These are phyloP conservation scores for Murraya paniculata DNA, from an alignment of 345 rosid genomes.

Conservation along the genomic window DNA sequence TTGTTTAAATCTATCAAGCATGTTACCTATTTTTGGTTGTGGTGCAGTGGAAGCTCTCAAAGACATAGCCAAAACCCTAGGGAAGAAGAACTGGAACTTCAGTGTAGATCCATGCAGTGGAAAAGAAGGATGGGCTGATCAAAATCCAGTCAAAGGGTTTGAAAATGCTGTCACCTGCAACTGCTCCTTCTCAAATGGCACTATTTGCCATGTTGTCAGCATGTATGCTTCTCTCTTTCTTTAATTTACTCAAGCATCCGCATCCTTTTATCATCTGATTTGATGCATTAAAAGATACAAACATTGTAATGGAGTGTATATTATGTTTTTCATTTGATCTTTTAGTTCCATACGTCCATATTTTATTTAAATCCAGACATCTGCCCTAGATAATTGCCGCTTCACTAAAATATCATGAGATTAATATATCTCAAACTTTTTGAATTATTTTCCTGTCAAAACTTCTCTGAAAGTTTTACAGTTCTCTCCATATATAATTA, in stretches of 20 bases:
- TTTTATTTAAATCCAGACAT: too few species aligned
- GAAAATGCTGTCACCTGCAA: conserved; percentile 28
- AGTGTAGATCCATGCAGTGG: conserved; percentile 38
- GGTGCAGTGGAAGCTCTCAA: conserved; percentile 54
- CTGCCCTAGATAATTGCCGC: too few species aligned
- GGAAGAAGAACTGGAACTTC: conserved; percentile 52
- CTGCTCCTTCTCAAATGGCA: conserved; percentile 15
- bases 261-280: neutral
- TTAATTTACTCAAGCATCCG: neutral
- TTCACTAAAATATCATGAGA: too few species aligned
- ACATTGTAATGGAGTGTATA: too few species aligned
- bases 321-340: too few species aligned
- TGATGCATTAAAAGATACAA: too few species aligned
- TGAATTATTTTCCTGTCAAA: too few species aligned
- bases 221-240: conserved; percentile 14
- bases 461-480: too few species aligned
- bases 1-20: neutral
- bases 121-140: conserved; percentile 34
- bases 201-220: conserved; percentile 24
- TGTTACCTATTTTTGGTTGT: neutral
- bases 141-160: neutral
- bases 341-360: too few species aligned
- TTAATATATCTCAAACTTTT: too few species aligned
- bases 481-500: too few species aligned
- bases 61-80: conserved; percentile 39